phyloP scores from a whole-genome alignment of 768 basidiomycete species.

The Steccherinum ochraceum region DNA sequence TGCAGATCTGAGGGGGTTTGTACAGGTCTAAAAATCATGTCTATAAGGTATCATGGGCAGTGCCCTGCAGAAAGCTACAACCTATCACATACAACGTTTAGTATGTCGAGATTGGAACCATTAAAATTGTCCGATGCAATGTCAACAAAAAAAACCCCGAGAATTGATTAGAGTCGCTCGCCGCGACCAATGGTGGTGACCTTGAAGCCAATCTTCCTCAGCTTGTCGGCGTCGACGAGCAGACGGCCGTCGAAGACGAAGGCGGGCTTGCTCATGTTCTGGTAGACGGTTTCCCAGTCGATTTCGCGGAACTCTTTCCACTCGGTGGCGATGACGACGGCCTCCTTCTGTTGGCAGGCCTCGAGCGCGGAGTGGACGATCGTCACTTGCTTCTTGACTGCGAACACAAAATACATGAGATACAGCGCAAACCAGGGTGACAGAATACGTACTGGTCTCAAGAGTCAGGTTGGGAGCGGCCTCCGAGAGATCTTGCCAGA shows the following conservation, averaged over 20 bases:
- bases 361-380: conserved; percentile 74
- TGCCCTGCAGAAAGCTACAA: not conserved
- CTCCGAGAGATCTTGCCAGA: conserved; percentile 75
- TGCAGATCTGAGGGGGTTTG: too few relatives aligned
- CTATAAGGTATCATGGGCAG: not conserved
- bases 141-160: conserved; percentile 1
- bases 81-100: not conserved
- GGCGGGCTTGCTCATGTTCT: conserved; percentile 94
- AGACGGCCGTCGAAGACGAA: conserved; percentile 94
- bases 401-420: too few relatives aligned
- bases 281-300: conserved; percentile 84
- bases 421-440: not conserved
- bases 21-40: not conserved
- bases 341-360: conserved; percentile 86
- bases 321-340: conserved; percentile 93
- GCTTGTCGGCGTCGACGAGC: conserved; percentile 73
- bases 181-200: conserved; percentile 61
- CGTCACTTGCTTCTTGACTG: conserved; percentile 88
- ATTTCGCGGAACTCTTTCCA: conserved; percentile 96
- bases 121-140: not conserved
- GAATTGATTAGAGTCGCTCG: conserved; percentile 28
- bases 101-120: not conserved
- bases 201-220: conserved; percentile 88
- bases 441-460: conserved; percentile 51
- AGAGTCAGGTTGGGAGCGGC: conserved; percentile 59